Base-by-base conservation (phyloP, 257 asterid genomes). In the Plantago elongata region DNA sequence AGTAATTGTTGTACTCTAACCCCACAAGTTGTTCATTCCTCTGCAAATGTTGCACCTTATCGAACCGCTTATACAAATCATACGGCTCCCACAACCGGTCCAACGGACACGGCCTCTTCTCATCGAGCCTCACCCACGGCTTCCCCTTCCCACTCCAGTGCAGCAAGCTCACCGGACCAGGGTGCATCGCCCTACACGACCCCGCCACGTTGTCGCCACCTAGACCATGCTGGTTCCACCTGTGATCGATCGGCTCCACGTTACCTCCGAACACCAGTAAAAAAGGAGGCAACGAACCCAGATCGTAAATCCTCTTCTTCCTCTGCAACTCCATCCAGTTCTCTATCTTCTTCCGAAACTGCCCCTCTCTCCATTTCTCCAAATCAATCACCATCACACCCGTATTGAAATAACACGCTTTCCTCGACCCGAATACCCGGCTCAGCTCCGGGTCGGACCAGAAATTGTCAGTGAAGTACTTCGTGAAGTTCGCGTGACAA, bases 61-160 rank as follows among this genome's bases (percentile, higher is more conserved):
- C 9, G 11, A 17, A 14, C 11, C 61, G 60, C 59, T 52, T 66
- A 71, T 12, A 76, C 64, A 76, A 58, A 76, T 72, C 81, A 49
- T 76, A 76, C 1, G 81, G 78, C 48, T 61, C 69, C 81, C 81
- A 76, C 60, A 76, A 62, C 57, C 65, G 50, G 72, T 76, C 81
- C 81, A 76, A 68, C 43, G 78, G 78, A 57, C 81, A 76, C 1
- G 81, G 70, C 18, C 68, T 76, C 59, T 15, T 69, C 68, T 76
- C 71, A 52, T 76, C 81, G 1, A 76, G 70, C 67, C 81, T 60
- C 4, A 57, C 75, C 81, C 81, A 76, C 8, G 81, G 81, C 69
- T 76, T 76, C 15, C 81, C 78, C 48, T 68, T 76, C n/a, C 81
- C 81, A 62, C 81, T 76, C 81, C 81, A 76, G 54, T 76, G 81